Conservation (phyloP, 1,284 basidiomycete genomes). For the Heliocybe sulcata region DNA sequence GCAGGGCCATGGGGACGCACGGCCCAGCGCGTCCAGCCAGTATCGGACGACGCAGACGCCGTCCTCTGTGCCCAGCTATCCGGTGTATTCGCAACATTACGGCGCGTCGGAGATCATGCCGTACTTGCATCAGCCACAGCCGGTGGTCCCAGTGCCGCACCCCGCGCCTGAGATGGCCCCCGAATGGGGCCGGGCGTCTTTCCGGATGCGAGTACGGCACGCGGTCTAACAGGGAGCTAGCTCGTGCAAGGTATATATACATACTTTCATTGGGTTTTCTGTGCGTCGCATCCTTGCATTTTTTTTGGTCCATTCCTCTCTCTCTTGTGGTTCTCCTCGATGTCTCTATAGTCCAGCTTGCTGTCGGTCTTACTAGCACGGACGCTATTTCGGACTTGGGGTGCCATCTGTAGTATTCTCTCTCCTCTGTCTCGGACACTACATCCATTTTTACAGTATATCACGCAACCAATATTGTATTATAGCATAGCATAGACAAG, state of each 20-base stretch:
- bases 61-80: neutral
- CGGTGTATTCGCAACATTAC: neutral
- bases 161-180: neutral
- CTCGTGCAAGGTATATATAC: no score
- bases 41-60: neutral
- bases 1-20: no score
- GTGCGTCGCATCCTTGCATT: no score
- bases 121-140: conserved; percentile 1
- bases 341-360: neutral
- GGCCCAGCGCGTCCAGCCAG: no score
- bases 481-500: neutral
- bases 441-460: neutral
- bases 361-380: neutral
- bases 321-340: neutral
- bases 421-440: neutral
- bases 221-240: no score
- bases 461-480: neutral
- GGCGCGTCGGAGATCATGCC: neutral
- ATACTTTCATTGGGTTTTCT: no score
- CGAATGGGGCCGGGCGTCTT: neutral
- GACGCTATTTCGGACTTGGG: neutral
- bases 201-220: neutral
- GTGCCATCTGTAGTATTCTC: neutral
- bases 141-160: neutral
- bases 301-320: neutral